Evolutionary conservation across 805 yeast species (phyloP).

Genomic region (Danielia oregonensis): DNA sequence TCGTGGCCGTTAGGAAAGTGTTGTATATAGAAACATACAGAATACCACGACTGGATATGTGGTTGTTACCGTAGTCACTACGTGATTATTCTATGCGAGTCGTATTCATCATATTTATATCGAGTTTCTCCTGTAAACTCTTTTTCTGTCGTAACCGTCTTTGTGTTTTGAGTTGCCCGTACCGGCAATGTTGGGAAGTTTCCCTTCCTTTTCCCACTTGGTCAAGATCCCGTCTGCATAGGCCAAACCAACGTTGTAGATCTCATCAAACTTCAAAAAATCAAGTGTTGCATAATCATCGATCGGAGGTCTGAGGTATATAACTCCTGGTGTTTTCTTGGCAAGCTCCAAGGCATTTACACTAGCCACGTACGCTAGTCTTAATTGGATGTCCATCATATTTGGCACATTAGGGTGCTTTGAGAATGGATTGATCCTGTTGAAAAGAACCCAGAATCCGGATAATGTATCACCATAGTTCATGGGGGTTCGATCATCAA

Average conservation of each 20-base stretch:
- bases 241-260: constrained; percentile 71
- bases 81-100: not conserved
- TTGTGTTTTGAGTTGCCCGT: constrained; percentile 8
- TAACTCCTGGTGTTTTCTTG: constrained; percentile 76
- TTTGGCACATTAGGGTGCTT: constrained; percentile 84
- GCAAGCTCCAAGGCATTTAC: constrained; percentile 91
- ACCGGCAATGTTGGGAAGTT: constrained; percentile 64
- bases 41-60: not conserved
- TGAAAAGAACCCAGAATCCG: constrained; percentile 86
- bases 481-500: constrained; percentile 88
- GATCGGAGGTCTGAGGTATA: constrained; percentile 90
- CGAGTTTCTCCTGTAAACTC: constrained; percentile 14
- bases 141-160: constrained; percentile 5
- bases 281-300: constrained; percentile 90
- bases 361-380: constrained; percentile 91
- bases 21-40: constrained; percentile 1
- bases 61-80: not conserved
- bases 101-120: no score
- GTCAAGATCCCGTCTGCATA: constrained; percentile 63
- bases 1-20: no score
- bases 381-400: constrained; percentile 90
- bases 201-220: constrained; percentile 47
- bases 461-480: constrained; percentile 88
- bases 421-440: constrained; percentile 88
- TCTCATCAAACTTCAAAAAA: constrained; percentile 88